Conservation (phyloP, 805 yeast genomes). For the Candida saitoana region DNA sequence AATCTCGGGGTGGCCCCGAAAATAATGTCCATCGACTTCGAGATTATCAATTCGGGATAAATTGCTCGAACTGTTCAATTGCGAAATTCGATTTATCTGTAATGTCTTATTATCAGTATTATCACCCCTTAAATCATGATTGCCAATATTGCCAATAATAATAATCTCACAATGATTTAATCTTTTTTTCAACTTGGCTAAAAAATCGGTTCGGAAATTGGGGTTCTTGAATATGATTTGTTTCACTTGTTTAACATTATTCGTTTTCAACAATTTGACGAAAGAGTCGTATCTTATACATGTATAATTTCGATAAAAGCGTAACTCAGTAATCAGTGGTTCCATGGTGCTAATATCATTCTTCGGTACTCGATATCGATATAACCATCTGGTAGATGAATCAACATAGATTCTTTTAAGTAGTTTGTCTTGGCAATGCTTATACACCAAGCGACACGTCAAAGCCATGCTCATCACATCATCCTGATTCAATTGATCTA, state of each 20-base stretch:
- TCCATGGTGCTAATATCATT: background rate
- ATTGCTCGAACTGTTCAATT: background rate
- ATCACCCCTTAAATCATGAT: too few species aligned
- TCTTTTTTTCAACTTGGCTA: background rate
- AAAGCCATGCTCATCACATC: slow-evolving; percentile 1
- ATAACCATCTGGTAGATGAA: background rate
- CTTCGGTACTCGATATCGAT: background rate
- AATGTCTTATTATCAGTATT: background rate
- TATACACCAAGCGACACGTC: background rate
- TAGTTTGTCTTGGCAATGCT: background rate
- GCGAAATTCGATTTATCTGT: background rate
- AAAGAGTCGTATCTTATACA: background rate
- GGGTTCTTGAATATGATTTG: background rate
- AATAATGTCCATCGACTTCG: slow-evolving; percentile 1
- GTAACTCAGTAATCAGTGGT: background rate
- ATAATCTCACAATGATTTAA: background rate
- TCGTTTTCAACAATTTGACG: background rate
- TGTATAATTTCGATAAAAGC: background rate
- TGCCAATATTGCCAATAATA: background rate
- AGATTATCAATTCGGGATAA: background rate
- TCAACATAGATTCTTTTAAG: background rate
- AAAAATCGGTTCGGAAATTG: background rate
- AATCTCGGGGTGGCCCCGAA: slow-evolving; percentile 2
- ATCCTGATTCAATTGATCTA: background rate
- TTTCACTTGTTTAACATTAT: background rate